Percentiles rank a stretch among this genome's conserved stretches.
Conservation (phyloP, 1,284 basidiomycete genomes). For the Fomitopsis schrenkii region DNA sequence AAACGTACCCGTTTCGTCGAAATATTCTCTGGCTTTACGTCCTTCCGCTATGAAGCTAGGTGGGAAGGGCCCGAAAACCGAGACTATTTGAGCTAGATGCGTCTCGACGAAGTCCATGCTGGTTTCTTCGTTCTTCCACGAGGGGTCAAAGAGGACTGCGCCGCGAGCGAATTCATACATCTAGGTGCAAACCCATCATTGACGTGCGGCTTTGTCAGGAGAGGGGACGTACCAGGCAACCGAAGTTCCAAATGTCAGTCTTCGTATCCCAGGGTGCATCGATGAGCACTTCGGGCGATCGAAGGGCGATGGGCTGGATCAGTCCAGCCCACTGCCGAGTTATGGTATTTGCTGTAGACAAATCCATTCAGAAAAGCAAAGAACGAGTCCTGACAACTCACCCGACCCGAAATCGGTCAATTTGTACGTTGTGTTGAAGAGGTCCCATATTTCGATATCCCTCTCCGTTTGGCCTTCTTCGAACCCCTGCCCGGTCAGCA, state of each 20-base stretch:
- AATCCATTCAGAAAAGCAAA: neutral
- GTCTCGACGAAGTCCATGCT: constrained; percentile 5
- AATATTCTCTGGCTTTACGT: neutral
- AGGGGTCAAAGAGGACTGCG: constrained; percentile 6
- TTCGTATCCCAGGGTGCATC: constrained; percentile 13
- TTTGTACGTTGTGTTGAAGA: neutral
- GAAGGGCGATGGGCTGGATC: constrained; percentile 2
- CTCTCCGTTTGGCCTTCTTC: neutral
- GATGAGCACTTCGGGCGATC: constrained; percentile 16
- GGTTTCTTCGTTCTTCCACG: constrained; percentile 4
- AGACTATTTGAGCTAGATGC: constrained; percentile 10
- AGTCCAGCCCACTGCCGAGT: neutral
- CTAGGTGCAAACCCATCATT: neutral
- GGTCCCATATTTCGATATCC: neutral
- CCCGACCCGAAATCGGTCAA: constrained; percentile 5
- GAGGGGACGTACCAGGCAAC: constrained; percentile 6
- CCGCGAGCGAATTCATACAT: constrained; percentile 8
- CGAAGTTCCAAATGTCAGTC: constrained; percentile 17
- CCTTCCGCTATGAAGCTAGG: neutral
- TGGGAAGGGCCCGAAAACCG: constrained; percentile 7
- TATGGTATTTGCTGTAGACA: neutral
- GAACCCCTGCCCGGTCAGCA: neutral
- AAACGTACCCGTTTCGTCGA: constrained; percentile 1
- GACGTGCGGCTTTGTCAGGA: no score
- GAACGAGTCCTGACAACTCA: neutral